Evolutionary conservation across 2,329 filamentous ascomycete genomes (phyloP).

Genomic region (Xylariaceae sp.): DNA sequence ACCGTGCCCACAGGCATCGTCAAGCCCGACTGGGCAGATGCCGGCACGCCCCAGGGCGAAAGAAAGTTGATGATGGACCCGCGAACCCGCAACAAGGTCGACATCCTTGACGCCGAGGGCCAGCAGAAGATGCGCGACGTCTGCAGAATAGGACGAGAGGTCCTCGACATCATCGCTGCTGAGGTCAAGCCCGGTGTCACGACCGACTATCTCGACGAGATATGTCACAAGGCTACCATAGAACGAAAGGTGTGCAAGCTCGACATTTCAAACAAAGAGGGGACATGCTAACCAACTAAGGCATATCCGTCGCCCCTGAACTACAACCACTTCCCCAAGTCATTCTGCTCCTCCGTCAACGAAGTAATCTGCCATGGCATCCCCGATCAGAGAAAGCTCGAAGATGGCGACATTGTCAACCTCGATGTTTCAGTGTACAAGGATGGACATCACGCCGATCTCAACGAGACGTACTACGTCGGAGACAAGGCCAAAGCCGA

Average conservation of each 20-base stretch:
- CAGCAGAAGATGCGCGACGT: conserved; percentile 92
- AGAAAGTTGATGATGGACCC: conserved; percentile 42
- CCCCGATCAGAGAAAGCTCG: conserved; percentile 79
- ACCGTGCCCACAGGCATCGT: conserved; percentile 76
- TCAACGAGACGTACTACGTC: conserved; percentile 99
- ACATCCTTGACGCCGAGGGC: conserved; percentile 74
- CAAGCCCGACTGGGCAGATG: conserved; percentile 82
- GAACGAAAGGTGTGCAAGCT: conserved; percentile 75
- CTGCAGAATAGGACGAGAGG: conserved; percentile 81
- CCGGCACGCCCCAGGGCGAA: conserved; percentile 69
- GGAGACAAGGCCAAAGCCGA: conserved; percentile 83
- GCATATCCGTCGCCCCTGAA: conserved; percentile 93
- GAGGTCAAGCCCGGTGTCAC: conserved; percentile 87
- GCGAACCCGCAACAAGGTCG: conserved; percentile 71
- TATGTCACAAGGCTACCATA: conserved; percentile 92
- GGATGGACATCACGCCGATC: conserved; percentile 89
- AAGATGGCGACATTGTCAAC: conserved; percentile 95
- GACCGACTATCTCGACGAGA: conserved; percentile 90
- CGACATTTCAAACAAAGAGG: neutral
- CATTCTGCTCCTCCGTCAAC: conserved; percentile 92
- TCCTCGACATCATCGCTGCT: conserved; percentile 85
- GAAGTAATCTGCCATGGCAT: conserved; percentile 99
- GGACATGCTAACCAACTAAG: conserved; percentile 44
- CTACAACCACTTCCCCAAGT: conserved; percentile 96
- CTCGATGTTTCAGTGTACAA: conserved; percentile 95